Conservation (phyloP, 2,329 filamentous ascomycete genomes). For the Fonsecaea nubica region DNA sequence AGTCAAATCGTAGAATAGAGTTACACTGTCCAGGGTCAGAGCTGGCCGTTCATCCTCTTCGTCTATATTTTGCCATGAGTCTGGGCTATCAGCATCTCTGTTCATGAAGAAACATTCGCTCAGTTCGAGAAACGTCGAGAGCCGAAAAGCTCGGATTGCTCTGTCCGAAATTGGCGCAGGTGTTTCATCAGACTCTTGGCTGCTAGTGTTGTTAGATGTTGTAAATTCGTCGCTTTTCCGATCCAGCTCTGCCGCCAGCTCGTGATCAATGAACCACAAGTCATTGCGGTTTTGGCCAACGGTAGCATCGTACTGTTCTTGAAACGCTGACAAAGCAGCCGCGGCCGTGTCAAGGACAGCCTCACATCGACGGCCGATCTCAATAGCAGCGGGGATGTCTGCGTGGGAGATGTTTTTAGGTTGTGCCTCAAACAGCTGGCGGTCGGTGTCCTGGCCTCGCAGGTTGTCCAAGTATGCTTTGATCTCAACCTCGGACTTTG, state of each 20-base stretch:
- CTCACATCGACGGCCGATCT: slow-evolving; percentile 72
- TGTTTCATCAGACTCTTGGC: neutral
- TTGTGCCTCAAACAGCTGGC: slow-evolving; percentile 46
- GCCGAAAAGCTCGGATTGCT: slow-evolving; percentile 59
- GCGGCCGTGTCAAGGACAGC: slow-evolving; percentile 71
- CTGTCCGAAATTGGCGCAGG: neutral
- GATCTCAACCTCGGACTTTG: slow-evolving; percentile 78
- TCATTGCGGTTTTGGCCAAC: slow-evolving; percentile 59
- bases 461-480: slow-evolving; percentile 72
- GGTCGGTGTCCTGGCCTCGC: slow-evolving; percentile 55
- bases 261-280: slow-evolving; percentile 67
- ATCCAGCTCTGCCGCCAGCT: slow-evolving; percentile 29
- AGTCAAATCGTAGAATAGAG: slow-evolving; percentile 73
- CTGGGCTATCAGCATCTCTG: slow-evolving; percentile 59
- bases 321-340: slow-evolving; percentile 67
- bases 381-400: slow-evolving; percentile 73
- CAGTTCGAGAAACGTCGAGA: slow-evolving; percentile 67
- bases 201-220: neutral
- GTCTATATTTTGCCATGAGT: slow-evolving; percentile 71
- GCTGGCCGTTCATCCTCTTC: slow-evolving; percentile 65
- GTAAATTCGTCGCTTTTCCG: slow-evolving; percentile 15
- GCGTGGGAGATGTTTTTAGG: slow-evolving; percentile 53
- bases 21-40: slow-evolving; percentile 75
- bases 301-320: slow-evolving; percentile 68
- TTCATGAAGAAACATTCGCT: slow-evolving; percentile 77